Evolutionary conservation across 139 green algal genomes (phyloP), one percentile per base, ranked within the genome.

Genomic region (Haematococcus sp.): DNA sequence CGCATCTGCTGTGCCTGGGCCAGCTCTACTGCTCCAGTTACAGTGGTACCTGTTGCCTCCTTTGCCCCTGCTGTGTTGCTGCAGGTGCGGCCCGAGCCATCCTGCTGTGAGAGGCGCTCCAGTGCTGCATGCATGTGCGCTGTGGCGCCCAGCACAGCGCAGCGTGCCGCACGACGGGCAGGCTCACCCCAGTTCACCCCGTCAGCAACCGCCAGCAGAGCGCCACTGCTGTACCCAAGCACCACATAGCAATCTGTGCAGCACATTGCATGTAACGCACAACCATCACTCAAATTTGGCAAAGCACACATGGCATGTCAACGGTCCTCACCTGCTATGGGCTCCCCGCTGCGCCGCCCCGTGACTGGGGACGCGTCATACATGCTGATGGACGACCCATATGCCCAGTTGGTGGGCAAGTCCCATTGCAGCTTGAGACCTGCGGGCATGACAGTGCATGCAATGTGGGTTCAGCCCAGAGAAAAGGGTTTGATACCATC

Each of bases 171-270:
- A 1, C 58, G 49, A 0, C 71, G 67, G 0, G 83, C 58, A 2
- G 76, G 58, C 54, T 76, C 76, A 9, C 83, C 83, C 83, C 83
- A 88, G 30, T 80, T 83, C 0, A 85, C 76, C 1, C 83, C 83
- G 68, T 88, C 83, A 3, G 76, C 78, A 11, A 85, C 64, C 0
- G 68, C 75, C 63, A 85, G 25, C 17, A 83, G 33, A 9, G 72
- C 76, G 1, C 64, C 77, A 40, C 11, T 31, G 33, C 16, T 17
- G 52, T 25, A 28, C 3, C 23, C 15, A 25, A 32, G 7, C 25
- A 44, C 25, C 22, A 15, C 17, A 35, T 33, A 35, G 17, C 59
- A 44, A 19, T 66, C 19, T 35, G 25, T 31, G 32, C 32, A 51
- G 61, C 31, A n/a, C 27, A 27, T 44, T 35, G 11, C 27, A 43